These are phyloP conservation scores for Lentinula edodes DNA, from an alignment of 768 basidiomycete species.

Conservation along the genomic window DNA sequence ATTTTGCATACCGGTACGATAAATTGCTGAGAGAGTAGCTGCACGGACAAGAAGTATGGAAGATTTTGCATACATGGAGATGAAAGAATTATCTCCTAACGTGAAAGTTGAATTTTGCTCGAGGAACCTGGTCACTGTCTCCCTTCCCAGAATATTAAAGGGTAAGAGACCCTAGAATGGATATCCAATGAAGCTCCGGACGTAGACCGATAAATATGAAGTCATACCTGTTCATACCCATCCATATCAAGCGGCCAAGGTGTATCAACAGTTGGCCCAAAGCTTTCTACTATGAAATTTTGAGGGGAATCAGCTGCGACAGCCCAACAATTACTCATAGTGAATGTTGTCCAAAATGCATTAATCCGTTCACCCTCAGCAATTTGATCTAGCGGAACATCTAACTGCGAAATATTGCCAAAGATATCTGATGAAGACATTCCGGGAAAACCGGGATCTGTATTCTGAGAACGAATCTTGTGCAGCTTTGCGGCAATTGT, in stretches of 20 bases:
- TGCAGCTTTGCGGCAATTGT: constrained; percentile 19
- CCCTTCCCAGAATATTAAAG: constrained; percentile 18
- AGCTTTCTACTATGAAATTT: neutral
- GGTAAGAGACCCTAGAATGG: neutral
- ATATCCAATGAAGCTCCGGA: neutral
- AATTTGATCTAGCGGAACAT: constrained; percentile 23
- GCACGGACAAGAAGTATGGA: neutral
- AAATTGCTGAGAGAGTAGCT: neutral
- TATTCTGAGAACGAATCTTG: constrained; percentile 27
- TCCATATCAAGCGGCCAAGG: constrained; percentile 9
- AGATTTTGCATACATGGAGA: neutral
- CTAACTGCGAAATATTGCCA: constrained; percentile 23
- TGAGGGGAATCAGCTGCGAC: constrained; percentile 19
- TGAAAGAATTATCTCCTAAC: neutral
- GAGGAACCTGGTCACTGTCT: neutral
- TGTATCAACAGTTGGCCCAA: constrained; percentile 3
- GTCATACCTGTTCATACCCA: constrained; percentile 6
- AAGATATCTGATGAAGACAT: constrained; percentile 35
- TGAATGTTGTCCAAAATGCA: constrained; percentile 35
- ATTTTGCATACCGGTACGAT: neutral
- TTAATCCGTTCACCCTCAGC: constrained; percentile 32
- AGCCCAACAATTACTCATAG: constrained; percentile 24
- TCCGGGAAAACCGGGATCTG: constrained; percentile 21
- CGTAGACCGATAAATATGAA: neutral
- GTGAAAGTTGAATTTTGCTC: neutral